Conservation (phyloP, 202 grass and related monocot species). For the Setaria italica region DNA sequence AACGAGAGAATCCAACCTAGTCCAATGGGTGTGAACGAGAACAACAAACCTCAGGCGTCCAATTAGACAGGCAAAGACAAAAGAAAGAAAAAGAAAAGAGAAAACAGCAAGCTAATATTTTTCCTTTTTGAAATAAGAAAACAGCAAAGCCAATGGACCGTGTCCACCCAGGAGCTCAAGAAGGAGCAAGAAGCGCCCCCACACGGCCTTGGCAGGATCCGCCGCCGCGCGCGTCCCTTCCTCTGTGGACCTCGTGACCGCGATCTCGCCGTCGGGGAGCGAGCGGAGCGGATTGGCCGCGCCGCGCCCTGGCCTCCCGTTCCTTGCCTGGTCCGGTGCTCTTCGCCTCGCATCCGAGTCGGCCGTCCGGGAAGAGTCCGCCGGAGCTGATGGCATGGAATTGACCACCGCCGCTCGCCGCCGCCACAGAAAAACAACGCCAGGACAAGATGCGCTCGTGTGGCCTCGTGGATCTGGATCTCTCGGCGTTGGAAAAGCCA, state of each 20-base stretch:
- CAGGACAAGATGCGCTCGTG: no score
- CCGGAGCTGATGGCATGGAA: background rate
- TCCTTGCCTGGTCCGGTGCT: background rate
- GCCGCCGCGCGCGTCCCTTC: no score
- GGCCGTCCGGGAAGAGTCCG: background rate
- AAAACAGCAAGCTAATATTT: background rate
- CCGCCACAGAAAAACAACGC: background rate
- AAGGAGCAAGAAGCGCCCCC: background rate
- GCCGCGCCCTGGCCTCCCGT: constrained; percentile 35
- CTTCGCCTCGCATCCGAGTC: background rate
- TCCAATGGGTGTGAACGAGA: background rate
- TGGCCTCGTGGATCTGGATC: background rate
- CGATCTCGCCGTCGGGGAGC: background rate
- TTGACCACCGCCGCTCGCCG: constrained; percentile 9
- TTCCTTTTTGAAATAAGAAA: no score
- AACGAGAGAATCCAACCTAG: background rate
- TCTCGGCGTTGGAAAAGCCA: background rate
- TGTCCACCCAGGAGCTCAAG: background rate
- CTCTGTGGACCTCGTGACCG: constrained; percentile 6
- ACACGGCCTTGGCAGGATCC: background rate
- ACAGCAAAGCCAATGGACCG: background rate
- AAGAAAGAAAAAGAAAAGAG: rapidly evolving
- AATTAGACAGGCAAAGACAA: background rate
- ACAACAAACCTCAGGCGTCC: background rate
- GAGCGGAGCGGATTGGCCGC: constrained; percentile 14